Conservation (phyloP, 768 basidiomycete species). For the Mycena pura region DNA sequence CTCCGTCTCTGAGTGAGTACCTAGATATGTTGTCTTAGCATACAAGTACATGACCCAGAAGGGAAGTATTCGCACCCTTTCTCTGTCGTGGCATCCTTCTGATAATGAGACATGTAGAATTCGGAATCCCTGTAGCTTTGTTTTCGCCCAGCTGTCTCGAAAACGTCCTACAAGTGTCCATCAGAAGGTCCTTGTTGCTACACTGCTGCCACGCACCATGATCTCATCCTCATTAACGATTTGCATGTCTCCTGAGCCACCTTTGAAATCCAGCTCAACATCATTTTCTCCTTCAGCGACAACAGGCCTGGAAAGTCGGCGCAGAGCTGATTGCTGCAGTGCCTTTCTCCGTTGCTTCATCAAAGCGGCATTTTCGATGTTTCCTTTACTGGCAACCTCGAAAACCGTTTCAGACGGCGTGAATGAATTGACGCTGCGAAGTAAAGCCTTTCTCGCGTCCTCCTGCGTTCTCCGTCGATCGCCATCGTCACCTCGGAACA, state of each 20-base stretch:
- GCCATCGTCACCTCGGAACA: constrained; percentile 49
- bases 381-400: constrained; percentile 83
- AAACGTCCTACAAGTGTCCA: constrained; percentile 59
- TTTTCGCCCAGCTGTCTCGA: constrained; percentile 60
- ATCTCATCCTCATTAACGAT: constrained; percentile 86
- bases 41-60: neutral
- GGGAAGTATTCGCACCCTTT: constrained; percentile 66
- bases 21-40: constrained; percentile 45
- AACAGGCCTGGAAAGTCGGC: constrained; percentile 44
- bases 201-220: constrained; percentile 53
- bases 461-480: constrained; percentile 50
- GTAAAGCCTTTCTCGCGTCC: constrained; percentile 65
- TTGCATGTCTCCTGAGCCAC: constrained; percentile 50
- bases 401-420: constrained; percentile 89
- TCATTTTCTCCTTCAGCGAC: constrained; percentile 39
- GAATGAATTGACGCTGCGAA: constrained; percentile 83
- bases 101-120: constrained; percentile 92
- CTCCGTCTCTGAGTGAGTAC: constrained; percentile 89
- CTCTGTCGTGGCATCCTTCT: constrained; percentile 85
- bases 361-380: constrained; percentile 63
- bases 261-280: constrained; percentile 42
- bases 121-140: constrained; percentile 76
- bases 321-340: constrained; percentile 66
- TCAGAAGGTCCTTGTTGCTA: constrained; percentile 12
- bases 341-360: constrained; percentile 92